phyloP scores from a whole-genome alignment of 768 basidiomycete genomes.

The Amanita pallidorosea region DNA sequence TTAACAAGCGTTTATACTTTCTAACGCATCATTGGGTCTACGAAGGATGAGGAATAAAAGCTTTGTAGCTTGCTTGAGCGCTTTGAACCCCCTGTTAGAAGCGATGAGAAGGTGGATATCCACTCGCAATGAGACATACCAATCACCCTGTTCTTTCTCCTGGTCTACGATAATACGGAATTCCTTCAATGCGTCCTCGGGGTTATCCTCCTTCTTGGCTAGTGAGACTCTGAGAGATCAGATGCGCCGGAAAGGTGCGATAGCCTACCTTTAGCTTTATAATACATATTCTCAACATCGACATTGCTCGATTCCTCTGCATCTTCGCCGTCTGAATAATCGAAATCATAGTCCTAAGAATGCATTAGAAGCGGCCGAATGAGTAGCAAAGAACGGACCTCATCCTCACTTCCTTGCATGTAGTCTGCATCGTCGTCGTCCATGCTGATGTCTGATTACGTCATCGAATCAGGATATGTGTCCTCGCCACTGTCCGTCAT shows the following conservation, averaged over 20 bases:
- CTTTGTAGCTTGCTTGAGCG: constrained; percentile 95
- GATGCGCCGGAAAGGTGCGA: background rate
- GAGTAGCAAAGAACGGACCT: constrained; percentile 33
- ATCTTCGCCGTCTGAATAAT: constrained; percentile 88
- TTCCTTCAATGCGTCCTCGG: constrained; percentile 84
- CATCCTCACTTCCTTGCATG: constrained; percentile 83
- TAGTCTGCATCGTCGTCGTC: constrained; percentile 93
- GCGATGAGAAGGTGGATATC: background rate
- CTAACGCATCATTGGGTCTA: constrained; percentile 75
- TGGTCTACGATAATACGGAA: constrained; percentile 83
- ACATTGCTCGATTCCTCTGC: constrained; percentile 70
- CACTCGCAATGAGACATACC: constrained; percentile 35
- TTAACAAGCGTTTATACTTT: constrained; percentile 75
- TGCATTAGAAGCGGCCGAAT: constrained; percentile 6
- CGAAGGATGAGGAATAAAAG: constrained; percentile 73
- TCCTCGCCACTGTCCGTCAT: constrained; percentile 3
- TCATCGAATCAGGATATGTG: constrained; percentile 16
- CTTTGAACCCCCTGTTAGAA: constrained; percentile 86
- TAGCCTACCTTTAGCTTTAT: constrained; percentile 84
- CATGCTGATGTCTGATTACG: constrained; percentile 30
- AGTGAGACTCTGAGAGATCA: constrained; percentile 6
- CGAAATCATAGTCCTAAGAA: constrained; percentile 83
- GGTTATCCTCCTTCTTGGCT: constrained; percentile 93
- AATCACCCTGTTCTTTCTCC: constrained; percentile 90
- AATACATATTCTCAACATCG: constrained; percentile 97